Base-by-base conservation (phyloP, 2,329 filamentous ascomycete species). In the Raffaelea ambrosiae region DNA sequence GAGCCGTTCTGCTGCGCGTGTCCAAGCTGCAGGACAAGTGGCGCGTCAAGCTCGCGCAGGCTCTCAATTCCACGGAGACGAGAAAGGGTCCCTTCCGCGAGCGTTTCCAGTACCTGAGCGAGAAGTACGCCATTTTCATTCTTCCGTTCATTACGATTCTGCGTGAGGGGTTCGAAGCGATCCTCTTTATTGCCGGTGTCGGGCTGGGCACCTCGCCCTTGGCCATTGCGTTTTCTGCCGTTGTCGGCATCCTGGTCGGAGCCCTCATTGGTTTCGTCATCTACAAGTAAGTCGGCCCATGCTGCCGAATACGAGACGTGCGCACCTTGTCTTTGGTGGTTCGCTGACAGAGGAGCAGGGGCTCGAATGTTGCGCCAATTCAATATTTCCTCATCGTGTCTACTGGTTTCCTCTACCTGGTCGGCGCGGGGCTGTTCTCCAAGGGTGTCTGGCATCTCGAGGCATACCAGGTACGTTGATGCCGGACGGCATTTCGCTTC, bases 371-470 rank as follows among this genome's bases (percentile, higher is more conserved):
- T 42, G 50, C 50, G 5, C 52, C 52, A 2, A 50, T 54, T 21
- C 52, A 51, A 29, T 54, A 54, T 53, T 93, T 94, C 71, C 71
- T 94, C n/a, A 81, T 93, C 52, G 67, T 79, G 22, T 90, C 86
- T 0, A 93, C 88, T 1, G 90, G 86, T 60, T 76, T 94, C 58
- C 69, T 95, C 13, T 94, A 95, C 60, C 79, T 94, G 11, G 84
- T 95, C 10, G 85, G 86, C 4, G 88, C 86, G 0, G 88, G 87
- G 39, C 75, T 94, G 29, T 88, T 93, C 65, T 89, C 86, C 4
- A 81, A 81, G 48, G 77, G 78, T 2, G 76, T 93, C 19, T 90
- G 87, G 85, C 77, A 72, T 54, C 77, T 94, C 46, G 80, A 94
- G 60, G 73, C 73, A 53, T 74, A 89, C 47, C 52, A 50, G 44